Percentiles rank a stretch among this genome's conserved stretches.
Conservation (phyloP, 2,329 filamentous ascomycete species). For the Neoarthrinium moseri region DNA sequence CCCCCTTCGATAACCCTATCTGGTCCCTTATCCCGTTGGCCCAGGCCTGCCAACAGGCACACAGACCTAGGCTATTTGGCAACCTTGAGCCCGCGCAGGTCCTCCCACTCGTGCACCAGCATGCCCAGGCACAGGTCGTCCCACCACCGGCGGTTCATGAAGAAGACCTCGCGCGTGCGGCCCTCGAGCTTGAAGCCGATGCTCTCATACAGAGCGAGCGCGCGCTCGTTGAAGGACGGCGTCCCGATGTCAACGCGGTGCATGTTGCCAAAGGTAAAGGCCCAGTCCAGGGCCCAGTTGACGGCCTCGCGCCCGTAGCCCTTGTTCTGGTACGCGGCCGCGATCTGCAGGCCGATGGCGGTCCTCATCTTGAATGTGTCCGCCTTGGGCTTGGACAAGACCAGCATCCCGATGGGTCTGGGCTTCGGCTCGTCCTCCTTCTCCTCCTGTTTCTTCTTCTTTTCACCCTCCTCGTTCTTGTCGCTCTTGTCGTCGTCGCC, state of each 20-base stretch:
- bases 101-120: slow-evolving; percentile 37
- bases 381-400: not conserved
- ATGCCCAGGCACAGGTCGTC: slow-evolving; percentile 33
- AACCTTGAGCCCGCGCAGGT: slow-evolving; percentile 1
- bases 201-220: slow-evolving; percentile 38
- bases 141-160: slow-evolving; percentile 40
- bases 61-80: too few relatives aligned
- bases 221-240: slow-evolving; percentile 41
- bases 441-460: not conserved
- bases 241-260: slow-evolving; percentile 41
- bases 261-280: slow-evolving; percentile 40
- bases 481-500: not conserved
- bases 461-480: not conserved
- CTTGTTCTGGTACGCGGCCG: slow-evolving; percentile 29
- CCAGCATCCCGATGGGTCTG: not conserved
- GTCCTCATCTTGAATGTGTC: not conserved
- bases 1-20: too few relatives aligned
- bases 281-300: slow-evolving; percentile 44
- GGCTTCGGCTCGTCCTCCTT: not conserved
- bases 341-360: slow-evolving; percentile 35
- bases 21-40: too few relatives aligned
- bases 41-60: too few relatives aligned
- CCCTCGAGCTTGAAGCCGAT: slow-evolving; percentile 46
- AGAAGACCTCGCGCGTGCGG: slow-evolving; percentile 37
- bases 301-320: slow-evolving; percentile 48